Base-by-base conservation (phyloP, 1,284 basidiomycete species). In the Peniophora sp. region DNA sequence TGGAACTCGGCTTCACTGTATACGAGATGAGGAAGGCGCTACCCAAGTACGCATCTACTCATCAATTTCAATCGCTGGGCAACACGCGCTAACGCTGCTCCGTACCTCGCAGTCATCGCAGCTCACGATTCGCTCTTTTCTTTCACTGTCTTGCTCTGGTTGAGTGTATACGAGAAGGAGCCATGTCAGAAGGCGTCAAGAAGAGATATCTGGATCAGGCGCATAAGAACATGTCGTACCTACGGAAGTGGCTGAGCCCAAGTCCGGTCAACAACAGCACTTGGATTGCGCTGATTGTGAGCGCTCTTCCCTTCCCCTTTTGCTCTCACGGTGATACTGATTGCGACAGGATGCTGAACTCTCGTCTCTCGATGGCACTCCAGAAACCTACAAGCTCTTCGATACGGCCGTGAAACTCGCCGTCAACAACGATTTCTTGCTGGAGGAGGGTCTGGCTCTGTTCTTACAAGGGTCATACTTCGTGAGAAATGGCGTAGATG, bases 401-500 rank as follows among this genome's bases (percentile, higher is more conserved):
- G 84, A 87, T 55, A 68, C 76, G 9, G 83, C 84, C 11, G 78
- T 85, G 20, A 82, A 77, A 56, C 69, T 81, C 20, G 78, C 82
- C 10, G 71, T 78, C 3, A 79, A 78, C 56, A 78, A 84, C 52
- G 80, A 83, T 52, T 85, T 81, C 83, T 60, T 80, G 10, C 68
- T 83, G 47, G 84, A 87, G 63, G 83, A 85, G 63, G 84, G 79
- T 14, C 82, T 78, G 76, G 81, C 74, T 18, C 63, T 85, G 32
- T 86, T 75, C 58, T 64, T 86, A 82, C 80, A 86, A 81, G 84
- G 84, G 6, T 75, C 73, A 22, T 81, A 87, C 64, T 82, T 85
- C 52, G 70, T 83, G n/a, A 73, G 79, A 43, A 77, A 75, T 56
- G 82, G 81, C 2, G 79, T 86, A 2, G 79, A 82, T 61, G 75